These are phyloP conservation scores for Eustoma russellianum DNA, from an alignment of 257 asterid genomes.

Conservation along the genomic window DNA sequence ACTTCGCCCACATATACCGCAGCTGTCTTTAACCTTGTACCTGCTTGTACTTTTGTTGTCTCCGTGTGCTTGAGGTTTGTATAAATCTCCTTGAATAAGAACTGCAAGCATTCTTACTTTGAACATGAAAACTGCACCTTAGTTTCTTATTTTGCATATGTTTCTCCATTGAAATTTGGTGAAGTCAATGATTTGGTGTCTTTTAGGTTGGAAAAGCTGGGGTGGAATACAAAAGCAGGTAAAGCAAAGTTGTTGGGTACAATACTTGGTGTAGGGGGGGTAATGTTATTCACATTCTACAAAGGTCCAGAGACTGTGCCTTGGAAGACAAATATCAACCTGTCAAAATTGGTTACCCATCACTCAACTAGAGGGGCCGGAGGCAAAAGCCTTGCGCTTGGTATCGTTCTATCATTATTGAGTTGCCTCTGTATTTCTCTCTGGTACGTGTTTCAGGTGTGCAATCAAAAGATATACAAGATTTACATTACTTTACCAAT, in stretches of 20 bases:
- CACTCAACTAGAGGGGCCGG: not conserved
- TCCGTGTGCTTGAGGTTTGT: constrained; percentile 37
- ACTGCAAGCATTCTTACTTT: not conserved
- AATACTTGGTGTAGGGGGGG: constrained; percentile 51
- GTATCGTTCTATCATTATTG: constrained; percentile 35
- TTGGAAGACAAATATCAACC: constrained; percentile 41
- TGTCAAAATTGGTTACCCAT: constrained; percentile 25
- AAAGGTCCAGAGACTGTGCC: constrained; percentile 44
- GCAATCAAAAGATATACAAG: not conserved
- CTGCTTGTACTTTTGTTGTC: constrained; percentile 47
- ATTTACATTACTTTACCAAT: too few species aligned
- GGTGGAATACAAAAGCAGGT: constrained; percentile 50
- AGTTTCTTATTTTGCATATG: too few species aligned
- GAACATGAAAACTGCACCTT: too few species aligned
- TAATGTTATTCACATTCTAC: constrained; percentile 66
- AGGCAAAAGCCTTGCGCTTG: constrained; percentile 23
- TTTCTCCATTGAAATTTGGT: too few species aligned
- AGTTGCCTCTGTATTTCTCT: constrained; percentile 42
- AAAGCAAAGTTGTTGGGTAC: constrained; percentile 69
- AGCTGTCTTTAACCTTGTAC: constrained; percentile 46
- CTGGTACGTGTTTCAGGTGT: constrained; percentile 66
- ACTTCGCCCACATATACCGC: constrained; percentile 53
- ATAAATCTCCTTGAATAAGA: not conserved
- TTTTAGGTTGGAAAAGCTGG: constrained; percentile 52
- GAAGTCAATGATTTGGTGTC: too few species aligned